phyloP scores from a whole-genome alignment of 1,284 basidiomycete species.

The Puccinia novopanici region DNA sequence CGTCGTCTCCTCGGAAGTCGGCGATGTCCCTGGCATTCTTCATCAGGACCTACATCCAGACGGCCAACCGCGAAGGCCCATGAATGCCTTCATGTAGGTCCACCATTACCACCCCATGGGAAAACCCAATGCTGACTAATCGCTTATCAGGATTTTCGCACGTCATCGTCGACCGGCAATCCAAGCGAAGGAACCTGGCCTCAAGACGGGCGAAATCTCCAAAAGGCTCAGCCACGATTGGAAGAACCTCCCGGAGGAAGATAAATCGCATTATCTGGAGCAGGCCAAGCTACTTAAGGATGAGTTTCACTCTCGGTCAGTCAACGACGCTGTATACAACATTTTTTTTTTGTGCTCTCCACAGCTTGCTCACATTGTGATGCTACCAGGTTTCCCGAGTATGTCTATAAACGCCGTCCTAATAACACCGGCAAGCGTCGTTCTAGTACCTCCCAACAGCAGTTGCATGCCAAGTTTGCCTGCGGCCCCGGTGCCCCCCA shows the following conservation, averaged over 20 bases:
- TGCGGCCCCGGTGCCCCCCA: conserved; percentile 7
- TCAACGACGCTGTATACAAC: background rate
- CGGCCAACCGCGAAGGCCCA: conserved; percentile 41
- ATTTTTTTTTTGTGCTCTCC: background rate
- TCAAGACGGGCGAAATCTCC: conserved; percentile 47
- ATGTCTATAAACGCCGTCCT: conserved; percentile 49
- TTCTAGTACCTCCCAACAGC: conserved; percentile 36
- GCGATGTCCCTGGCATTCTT: conserved; percentile 45
- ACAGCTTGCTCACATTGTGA: background rate
- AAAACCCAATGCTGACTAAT: background rate
- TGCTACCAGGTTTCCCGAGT: conserved; percentile 39
- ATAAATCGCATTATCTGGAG: conserved; percentile 47
- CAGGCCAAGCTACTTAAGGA: conserved; percentile 48
- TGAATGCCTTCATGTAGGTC: conserved; percentile 49
- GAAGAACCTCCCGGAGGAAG: conserved; percentile 47
- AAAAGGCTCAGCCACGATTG: conserved; percentile 48
- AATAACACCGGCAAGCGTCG: conserved; percentile 50
- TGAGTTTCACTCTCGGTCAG: conserved; percentile 43
- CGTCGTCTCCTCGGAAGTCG: conserved; percentile 39
- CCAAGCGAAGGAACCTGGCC: conserved; percentile 40
- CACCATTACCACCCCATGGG: background rate
- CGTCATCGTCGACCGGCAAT: conserved; percentile 46
- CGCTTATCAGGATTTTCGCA: conserved; percentile 37
- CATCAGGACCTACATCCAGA: conserved; percentile 48
- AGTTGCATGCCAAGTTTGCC: conserved; percentile 34